Evolutionary conservation across 2,329 filamentous ascomycete species (phyloP).

Genomic region (Metarhizium robertsii): DNA sequence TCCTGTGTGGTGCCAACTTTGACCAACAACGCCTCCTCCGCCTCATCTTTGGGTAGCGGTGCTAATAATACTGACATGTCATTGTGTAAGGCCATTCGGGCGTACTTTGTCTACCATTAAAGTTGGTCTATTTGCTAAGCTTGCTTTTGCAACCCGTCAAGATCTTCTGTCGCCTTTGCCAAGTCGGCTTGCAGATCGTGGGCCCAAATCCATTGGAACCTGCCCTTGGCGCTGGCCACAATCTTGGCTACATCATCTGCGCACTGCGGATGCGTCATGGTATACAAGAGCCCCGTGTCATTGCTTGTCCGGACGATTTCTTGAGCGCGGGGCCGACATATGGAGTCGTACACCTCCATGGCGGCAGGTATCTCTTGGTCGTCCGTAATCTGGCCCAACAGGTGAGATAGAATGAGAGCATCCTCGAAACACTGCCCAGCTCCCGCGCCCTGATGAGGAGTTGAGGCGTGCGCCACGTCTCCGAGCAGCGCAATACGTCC

Average conservation of each 20-base stretch:
- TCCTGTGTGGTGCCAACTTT: constrained; percentile 12
- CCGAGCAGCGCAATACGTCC: neutral
- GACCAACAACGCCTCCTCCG: neutral
- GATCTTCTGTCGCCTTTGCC: neutral
- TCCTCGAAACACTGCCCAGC: neutral
- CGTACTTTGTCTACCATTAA: neutral
- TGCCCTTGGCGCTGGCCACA: neutral
- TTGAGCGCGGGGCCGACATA: neutral
- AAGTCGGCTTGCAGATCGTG: neutral
- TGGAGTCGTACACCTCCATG: neutral
- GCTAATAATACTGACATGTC: too few species aligned
- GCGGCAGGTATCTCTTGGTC: neutral
- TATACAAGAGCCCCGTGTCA: neutral
- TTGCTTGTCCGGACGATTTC: neutral
- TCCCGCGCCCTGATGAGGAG: neutral
- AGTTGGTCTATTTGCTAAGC: neutral
- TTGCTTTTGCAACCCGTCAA: neutral
- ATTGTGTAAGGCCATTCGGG: too few species aligned
- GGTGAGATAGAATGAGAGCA: neutral
- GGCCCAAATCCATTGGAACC: neutral
- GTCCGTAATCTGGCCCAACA: neutral
- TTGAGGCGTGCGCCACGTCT: neutral
- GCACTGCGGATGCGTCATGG: neutral
- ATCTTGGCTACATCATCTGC: neutral
- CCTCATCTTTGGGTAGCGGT: neutral